phyloP scores from a whole-genome alignment of 352 stramenopile species.

The Globisporangium nagaii region DNA sequence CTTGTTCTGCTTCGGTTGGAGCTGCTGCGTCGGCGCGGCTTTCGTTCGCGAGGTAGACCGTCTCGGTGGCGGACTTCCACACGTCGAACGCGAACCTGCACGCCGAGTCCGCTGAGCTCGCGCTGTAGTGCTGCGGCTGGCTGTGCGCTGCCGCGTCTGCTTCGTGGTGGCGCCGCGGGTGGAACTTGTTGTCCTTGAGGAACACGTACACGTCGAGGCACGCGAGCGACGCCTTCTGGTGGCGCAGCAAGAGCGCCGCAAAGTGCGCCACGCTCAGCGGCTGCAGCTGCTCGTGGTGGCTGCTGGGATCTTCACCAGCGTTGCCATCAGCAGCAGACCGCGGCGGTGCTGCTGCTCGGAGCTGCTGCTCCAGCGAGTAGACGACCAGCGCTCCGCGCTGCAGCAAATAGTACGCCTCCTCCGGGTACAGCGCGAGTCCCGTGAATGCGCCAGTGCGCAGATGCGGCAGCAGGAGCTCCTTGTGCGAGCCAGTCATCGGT shows the following conservation, averaged over 20 bases:
- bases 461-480: background rate
- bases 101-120: background rate
- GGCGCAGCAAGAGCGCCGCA: slow-evolving; percentile 16
- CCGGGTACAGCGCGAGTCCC: slow-evolving; percentile 55
- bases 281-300: background rate
- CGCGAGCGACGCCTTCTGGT: slow-evolving; percentile 24
- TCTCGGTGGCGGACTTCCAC: slow-evolving; percentile 38
- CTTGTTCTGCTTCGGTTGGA: background rate
- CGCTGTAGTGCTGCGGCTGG: background rate
- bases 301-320: background rate
- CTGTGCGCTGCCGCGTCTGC: background rate
- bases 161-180: slow-evolving; percentile 35
- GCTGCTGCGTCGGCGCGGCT: background rate
- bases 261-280: slow-evolving; percentile 24
- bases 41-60: slow-evolving; percentile 11
- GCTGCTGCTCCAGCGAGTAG: slow-evolving; percentile 18
- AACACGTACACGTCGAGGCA: slow-evolving; percentile 54
- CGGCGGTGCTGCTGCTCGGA: background rate
- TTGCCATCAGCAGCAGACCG: background rate
- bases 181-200: slow-evolving; percentile 63
- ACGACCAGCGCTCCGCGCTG: slow-evolving; percentile 44
- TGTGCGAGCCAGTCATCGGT: background rate
- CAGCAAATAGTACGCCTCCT: slow-evolving; percentile 66
- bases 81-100: slow-evolving; percentile 49
- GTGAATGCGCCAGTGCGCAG: slow-evolving; percentile 42